These are phyloP conservation scores for Cinchona pubescens DNA, from an alignment of 257 asterid species.

Conservation along the genomic window DNA sequence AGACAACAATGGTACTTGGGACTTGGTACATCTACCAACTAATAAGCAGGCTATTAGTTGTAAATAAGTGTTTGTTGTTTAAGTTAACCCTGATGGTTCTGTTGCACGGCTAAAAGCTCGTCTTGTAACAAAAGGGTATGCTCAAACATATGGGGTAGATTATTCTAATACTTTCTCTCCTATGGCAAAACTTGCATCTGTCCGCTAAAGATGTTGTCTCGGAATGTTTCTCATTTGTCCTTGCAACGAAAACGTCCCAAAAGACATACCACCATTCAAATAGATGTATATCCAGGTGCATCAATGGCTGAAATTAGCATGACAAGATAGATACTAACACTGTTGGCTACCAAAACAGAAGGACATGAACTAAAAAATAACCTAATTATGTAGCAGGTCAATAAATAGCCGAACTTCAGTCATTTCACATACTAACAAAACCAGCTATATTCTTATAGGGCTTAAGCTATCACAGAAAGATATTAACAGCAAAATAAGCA, in stretches of 20 bases:
- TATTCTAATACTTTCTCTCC: no score
- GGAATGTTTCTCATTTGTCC: conserved; percentile 98
- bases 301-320: conserved; percentile 70
- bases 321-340: conserved; percentile 1
- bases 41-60: neutral
- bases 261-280: conserved; percentile 99
- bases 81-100: no score
- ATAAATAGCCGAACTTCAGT: neutral
- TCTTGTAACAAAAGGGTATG: no score
- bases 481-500: neutral
- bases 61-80: conserved; percentile 1
- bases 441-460: no score
- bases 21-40: neutral
- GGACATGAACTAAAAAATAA: neutral
- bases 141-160: no score
- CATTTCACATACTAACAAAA: neutral
- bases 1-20: conserved; percentile 12
- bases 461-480: neutral
- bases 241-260: conserved; percentile 98
- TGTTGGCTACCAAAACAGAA: neutral
- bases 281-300: conserved; percentile 98
- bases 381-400: neutral
- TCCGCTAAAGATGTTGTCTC: no score
- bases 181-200: no score
- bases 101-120: no score